Evolutionary conservation across 257 asterid genomes (phyloP), one percentile per base, ranked within the genome.

Genomic region (Petrea volubilis): DNA sequence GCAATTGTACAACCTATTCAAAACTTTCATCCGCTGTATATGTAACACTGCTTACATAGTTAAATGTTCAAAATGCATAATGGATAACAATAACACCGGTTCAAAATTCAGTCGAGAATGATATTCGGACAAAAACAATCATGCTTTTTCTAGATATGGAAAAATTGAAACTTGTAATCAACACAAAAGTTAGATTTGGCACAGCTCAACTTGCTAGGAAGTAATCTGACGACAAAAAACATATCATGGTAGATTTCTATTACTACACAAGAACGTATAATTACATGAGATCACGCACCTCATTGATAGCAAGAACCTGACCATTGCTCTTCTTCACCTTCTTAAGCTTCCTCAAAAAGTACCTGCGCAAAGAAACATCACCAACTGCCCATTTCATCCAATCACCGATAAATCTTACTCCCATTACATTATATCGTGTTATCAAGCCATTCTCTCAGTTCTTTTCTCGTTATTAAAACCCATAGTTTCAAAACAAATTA

Each of bases 251-350:
- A 34, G n/a, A n/a, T n/a, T 8, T 12, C 29, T 0, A 10, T 51
- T 2, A 52, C 24, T 15, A 44, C 3, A 62, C 52, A 34, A n/a
- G 7, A 53, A 20, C 0, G 27, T 13, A 60, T 11, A 11, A 53
- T 44, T 23, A 1, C 25, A 47, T 9, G 9, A 43, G 43, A 33
- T 12, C 50, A 20, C 4, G 21, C 75, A 89, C 97, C 97, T 92
- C 97, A 24, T 89, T 92, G 73, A 92, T 87, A 53, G 97, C 97
- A 33, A 92, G 93, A 74, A 92, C 73, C 82, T 92, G 97, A 0
- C 96, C 97, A 10, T 81, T 86, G 84, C 96, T 92, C 86, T 87
- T 92, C 74, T 92, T 92, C 38, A 92, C 97, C 80, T 92, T 92
- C 86, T 92, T 92, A 10, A 92, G 92, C 78, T 87, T 92, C 87